A percentile compares a stretch with the other conserved stretches of the same genome.
Evolutionary conservation across 2,329 filamentous ascomycete genomes (phyloP).

Genomic region (Ophiostoma perfectum): DNA sequence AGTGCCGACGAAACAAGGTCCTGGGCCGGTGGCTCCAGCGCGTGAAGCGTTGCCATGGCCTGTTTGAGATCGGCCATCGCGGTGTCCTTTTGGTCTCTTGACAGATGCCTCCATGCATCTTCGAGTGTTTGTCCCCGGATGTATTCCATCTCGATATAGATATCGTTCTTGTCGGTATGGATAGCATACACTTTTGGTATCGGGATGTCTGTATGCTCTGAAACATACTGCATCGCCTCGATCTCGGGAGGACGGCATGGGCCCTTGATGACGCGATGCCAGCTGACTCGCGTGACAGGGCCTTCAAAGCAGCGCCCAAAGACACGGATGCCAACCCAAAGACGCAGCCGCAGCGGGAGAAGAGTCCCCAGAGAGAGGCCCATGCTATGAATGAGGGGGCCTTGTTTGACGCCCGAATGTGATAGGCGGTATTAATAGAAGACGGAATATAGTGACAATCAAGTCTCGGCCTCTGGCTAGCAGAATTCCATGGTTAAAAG

Average conservation of each 20-base stretch:
- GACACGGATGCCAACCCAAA: background rate
- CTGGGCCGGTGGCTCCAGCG: conserved; percentile 13
- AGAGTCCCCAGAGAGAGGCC: background rate
- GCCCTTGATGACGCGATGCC: conserved; percentile 19
- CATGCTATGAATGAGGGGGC: background rate
- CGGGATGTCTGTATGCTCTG: conserved; percentile 14
- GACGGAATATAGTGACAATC: too few species aligned
- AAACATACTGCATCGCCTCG: conserved; percentile 18
- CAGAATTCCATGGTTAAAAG: too few species aligned
- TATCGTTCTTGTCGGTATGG: background rate
- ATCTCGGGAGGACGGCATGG: conserved; percentile 19
- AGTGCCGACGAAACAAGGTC: conserved; percentile 16
- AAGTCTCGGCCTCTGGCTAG: too few species aligned
- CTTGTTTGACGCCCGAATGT: too few species aligned
- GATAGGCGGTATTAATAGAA: too few species aligned
- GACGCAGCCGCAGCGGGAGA: background rate
- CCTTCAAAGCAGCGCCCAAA: background rate
- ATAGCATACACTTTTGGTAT: conserved; percentile 17
- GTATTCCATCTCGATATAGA: conserved; percentile 22
- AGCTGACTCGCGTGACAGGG: background rate
- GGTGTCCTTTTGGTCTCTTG: conserved; percentile 6
- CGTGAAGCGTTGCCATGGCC: conserved; percentile 12
- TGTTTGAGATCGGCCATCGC: conserved; percentile 19
- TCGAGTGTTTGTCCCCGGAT: conserved; percentile 13
- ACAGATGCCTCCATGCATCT: background rate